These are phyloP conservation scores for Leccinum subrobustum DNA, from an alignment of 1,284 basidiomycete species.

Conservation along the genomic window DNA sequence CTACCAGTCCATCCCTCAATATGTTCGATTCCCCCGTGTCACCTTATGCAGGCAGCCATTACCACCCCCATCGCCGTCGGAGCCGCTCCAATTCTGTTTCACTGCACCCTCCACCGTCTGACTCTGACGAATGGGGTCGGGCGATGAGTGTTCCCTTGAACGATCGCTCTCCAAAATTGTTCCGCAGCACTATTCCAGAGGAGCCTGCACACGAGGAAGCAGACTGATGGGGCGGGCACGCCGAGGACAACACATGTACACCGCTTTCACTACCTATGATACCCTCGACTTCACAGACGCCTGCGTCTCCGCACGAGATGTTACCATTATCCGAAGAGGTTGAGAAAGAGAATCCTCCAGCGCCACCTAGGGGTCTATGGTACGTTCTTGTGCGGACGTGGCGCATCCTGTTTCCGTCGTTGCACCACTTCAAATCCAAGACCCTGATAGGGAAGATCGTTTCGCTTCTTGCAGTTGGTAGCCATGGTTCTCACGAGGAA, in stretches of 20 bases:
- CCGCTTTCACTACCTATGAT: conserved; percentile 35
- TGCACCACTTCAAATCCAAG: conserved; percentile 76
- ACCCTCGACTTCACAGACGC: conserved; percentile 56
- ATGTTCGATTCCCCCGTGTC: conserved; percentile 69
- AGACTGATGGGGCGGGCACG: neutral
- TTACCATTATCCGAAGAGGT: conserved; percentile 40
- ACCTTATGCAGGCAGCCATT: conserved; percentile 73
- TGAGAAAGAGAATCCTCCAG: conserved; percentile 39
- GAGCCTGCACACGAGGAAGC: conserved; percentile 13
- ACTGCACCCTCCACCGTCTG: conserved; percentile 29
- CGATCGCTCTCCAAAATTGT: conserved; percentile 39
- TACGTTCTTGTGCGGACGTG: conserved; percentile 42
- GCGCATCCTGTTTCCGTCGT: conserved; percentile 82
- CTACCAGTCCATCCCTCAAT: conserved; percentile 53
- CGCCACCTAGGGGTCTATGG: conserved; percentile 42
- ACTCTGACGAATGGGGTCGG: conserved; percentile 49
- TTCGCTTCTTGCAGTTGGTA: conserved; percentile 67
- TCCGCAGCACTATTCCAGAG: conserved; percentile 33
- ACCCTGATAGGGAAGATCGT: conserved; percentile 72
- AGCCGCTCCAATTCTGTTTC: conserved; percentile 36
- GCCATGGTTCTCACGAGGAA: conserved; percentile 42
- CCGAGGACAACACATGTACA: conserved; percentile 19
- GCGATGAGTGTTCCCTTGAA: conserved; percentile 48
- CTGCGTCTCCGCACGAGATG: conserved; percentile 49
- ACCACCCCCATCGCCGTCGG: conserved; percentile 36